Evolutionary conservation across 805 yeast genomes (phyloP).

Genomic region (Metahyphopichia silvanorum): DNA sequence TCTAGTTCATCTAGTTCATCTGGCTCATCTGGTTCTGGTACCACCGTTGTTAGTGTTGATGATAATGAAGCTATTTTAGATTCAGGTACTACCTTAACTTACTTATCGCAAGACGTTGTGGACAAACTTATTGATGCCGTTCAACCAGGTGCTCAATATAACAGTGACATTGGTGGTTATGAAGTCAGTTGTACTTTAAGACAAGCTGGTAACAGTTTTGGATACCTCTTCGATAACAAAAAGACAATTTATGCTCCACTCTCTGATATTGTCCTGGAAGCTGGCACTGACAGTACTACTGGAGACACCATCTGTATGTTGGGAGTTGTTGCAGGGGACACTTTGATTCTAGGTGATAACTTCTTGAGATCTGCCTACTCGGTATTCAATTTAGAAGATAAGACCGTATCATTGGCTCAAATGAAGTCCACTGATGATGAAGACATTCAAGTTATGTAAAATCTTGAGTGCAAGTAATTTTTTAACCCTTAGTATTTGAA

Average conservation of each 20-base stretch:
- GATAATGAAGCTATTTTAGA: constrained; percentile 46
- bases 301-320: constrained; percentile 13
- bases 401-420: constrained; percentile 23
- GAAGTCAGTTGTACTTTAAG: constrained; percentile 13
- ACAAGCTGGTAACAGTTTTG: constrained; percentile 7
- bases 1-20: too few relatives aligned
- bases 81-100: constrained; percentile 55
- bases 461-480: not conserved
- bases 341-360: constrained; percentile 23
- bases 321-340: constrained; percentile 12
- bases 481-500: too few relatives aligned
- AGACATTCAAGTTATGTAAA: constrained; percentile 12
- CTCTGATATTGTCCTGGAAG: constrained; percentile 7
- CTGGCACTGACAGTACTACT: constrained; percentile 10
- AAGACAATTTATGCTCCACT: constrained; percentile 12
- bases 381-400: constrained; percentile 23
- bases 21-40: too few relatives aligned
- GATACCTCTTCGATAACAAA: constrained; percentile 4
- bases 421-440: constrained; percentile 10
- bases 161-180: constrained; percentile 6
- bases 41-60: too few relatives aligned
- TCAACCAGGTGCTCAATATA: constrained; percentile 4
- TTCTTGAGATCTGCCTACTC: constrained; percentile 23
- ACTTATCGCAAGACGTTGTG: constrained; percentile 32
- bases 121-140: constrained; percentile 2